Conservation (phyloP, 768 basidiomycete species). For the Kwoniella bestiolae region DNA sequence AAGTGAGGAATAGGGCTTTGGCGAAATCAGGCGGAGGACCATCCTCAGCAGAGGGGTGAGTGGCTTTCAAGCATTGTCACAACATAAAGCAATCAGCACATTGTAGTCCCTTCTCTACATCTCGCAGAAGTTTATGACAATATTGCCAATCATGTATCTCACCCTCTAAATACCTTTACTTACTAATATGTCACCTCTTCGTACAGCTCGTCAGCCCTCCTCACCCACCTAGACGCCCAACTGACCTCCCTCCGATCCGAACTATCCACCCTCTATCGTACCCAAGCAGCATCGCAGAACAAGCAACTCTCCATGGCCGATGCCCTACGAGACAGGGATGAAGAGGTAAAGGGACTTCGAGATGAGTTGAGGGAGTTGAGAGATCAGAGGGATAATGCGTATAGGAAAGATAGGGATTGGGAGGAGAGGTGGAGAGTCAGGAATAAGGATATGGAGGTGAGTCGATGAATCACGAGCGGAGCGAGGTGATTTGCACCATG, state of each 20-base stretch:
- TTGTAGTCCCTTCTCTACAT: neutral
- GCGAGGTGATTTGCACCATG: no score
- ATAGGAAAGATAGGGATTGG: conserved; percentile 81
- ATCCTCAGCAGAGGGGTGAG: conserved; percentile 46
- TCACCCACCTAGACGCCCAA: conserved; percentile 89
- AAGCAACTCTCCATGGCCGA: conserved; percentile 95
- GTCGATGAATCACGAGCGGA: conserved; percentile 19
- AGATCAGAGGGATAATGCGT: conserved; percentile 72
- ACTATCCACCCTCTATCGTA: conserved; percentile 91
- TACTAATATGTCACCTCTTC: no score
- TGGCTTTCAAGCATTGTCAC: no score
- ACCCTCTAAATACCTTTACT: no score
- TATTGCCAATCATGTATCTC: no score
- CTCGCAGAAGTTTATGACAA: no score
- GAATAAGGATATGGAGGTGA: conserved; percentile 83
- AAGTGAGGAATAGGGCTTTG: conserved; percentile 87
- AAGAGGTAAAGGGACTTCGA: conserved; percentile 75
- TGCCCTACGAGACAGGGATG: conserved; percentile 90
- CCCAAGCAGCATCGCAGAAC: conserved; percentile 80
- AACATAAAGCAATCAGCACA: no score
- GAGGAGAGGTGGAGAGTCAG: conserved; percentile 66
- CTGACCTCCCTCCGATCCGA: conserved; percentile 90
- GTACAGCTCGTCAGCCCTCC: conserved; percentile 72
- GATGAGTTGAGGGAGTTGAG: conserved; percentile 76
- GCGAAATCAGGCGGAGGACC: conserved; percentile 71